Percentiles rank a stretch among this genome's conserved stretches.
phyloP scores from a whole-genome alignment of 345 rosid genomes.

The Leavenworthia alabamica region DNA sequence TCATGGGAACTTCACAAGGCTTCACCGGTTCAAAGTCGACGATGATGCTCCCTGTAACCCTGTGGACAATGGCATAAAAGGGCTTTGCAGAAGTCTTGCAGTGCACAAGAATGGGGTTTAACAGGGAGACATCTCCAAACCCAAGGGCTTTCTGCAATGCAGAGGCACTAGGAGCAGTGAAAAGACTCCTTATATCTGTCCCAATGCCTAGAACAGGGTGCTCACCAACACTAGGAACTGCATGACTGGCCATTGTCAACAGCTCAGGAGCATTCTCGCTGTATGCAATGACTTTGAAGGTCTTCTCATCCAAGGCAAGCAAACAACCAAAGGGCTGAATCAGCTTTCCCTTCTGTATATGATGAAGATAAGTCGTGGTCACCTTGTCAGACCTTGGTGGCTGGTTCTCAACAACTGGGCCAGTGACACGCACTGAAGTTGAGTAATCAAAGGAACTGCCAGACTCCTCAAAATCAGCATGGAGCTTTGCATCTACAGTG shows the following conservation, averaged over 20 bases:
- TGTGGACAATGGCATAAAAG: constrained; percentile 81
- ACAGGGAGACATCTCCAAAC: constrained; percentile 76
- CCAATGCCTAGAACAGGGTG: constrained; percentile 68
- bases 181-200: constrained; percentile 65
- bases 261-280: constrained; percentile 91
- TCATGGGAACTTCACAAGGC: constrained; percentile 92
- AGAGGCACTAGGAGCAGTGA: constrained; percentile 81
- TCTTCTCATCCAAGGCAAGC: constrained; percentile 86
- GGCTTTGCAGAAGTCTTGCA: constrained; percentile 97
- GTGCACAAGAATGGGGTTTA: constrained; percentile 90
- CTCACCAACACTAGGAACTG: constrained; percentile 93
- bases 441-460: constrained; percentile 90
- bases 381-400: constrained; percentile 81
- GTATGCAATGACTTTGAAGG: constrained; percentile 75
- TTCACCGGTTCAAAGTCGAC: constrained; percentile 94
- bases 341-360: constrained; percentile 87
- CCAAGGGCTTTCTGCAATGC: constrained; percentile 86
- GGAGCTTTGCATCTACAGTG: constrained; percentile 83
- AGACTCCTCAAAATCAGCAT: constrained; percentile 83
- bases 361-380: constrained; percentile 87
- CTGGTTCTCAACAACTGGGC: constrained; percentile 36
- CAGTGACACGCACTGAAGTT: constrained; percentile 58
- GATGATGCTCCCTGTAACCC: constrained; percentile 83
- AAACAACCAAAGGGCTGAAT: constrained; percentile 98
- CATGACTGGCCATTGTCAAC: constrained; percentile 84